Conservation (phyloP, 306 rosid species). For the Senna siamea region DNA sequence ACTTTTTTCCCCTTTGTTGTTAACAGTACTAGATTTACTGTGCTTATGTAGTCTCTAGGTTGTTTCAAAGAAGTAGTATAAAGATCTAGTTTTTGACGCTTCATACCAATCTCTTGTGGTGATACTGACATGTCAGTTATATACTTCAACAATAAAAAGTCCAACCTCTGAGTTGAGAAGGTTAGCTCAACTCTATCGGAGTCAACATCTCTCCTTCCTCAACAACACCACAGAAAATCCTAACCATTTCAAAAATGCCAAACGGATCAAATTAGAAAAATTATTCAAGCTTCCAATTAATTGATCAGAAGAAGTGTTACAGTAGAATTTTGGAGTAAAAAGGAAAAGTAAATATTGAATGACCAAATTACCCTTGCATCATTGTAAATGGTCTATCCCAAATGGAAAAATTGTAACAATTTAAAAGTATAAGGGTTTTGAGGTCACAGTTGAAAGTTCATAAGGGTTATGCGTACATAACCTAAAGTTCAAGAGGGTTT, state of each 20-base stretch:
- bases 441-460: too few species aligned
- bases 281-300: too few species aligned
- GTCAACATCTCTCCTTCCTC: constrained; percentile 68
- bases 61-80: not conserved
- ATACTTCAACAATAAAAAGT: constrained; percentile 41
- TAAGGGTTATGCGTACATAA: too few species aligned
- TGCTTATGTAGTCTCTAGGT: constrained; percentile 20
- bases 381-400: too few species aligned
- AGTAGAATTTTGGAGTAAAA: not conserved
- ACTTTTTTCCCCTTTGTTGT: not conserved
- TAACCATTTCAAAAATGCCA: constrained; percentile 59
- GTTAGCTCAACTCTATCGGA: constrained; percentile 45
- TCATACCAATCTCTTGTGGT: constrained; percentile 35
- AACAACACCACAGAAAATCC: constrained; percentile 78
- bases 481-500: too few species aligned
- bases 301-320: not conserved
- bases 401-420: too few species aligned
- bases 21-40: not conserved
- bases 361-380: too few species aligned
- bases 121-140: constrained; percentile 51
- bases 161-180: constrained; percentile 52
- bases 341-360: too few species aligned
- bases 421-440: too few species aligned
- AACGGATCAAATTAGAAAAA: not conserved
- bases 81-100: constrained; percentile 56